These are phyloP conservation scores for Blastocladiella emersonii DNA, from an alignment of 371 early-diverging fungal species.

Conservation along the genomic window DNA sequence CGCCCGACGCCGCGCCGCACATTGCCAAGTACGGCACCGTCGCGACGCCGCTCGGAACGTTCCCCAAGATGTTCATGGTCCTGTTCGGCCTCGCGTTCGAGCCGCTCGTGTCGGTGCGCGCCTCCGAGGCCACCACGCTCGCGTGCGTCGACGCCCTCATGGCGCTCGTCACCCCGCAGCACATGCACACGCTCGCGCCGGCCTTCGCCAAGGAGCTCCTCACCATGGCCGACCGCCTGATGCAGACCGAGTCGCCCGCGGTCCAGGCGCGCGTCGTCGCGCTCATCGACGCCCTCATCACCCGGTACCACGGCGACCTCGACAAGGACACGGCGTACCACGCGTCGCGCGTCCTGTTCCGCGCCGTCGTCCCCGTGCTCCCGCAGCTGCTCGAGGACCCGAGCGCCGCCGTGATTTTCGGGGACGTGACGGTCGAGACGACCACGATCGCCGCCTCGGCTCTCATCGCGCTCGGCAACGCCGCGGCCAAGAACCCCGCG, in stretches of 20 bases:
- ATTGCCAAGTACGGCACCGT: background rate
- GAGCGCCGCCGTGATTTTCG: background rate
- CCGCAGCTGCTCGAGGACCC: background rate
- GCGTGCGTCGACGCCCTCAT: background rate
- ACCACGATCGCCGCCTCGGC: background rate
- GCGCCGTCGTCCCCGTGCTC: background rate
- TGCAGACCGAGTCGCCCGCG: background rate
- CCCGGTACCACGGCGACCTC: background rate
- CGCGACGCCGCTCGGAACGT: background rate
- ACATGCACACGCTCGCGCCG: background rate
- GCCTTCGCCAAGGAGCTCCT: background rate
- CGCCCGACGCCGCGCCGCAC: background rate
- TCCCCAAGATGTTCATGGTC: background rate
- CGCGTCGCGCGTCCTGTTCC: background rate
- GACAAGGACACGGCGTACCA: background rate
- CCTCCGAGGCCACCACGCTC: background rate
- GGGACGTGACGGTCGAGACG: background rate
- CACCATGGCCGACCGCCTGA: background rate
- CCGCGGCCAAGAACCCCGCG: background rate
- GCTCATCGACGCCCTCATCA: background rate
- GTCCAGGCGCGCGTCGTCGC: background rate
- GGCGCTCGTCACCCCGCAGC: background rate
- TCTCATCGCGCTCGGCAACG: background rate
- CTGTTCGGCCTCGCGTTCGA: background rate
- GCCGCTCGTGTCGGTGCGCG: background rate